Evolutionary conservation across 768 basidiomycete species (phyloP).

Genomic region (Roridomyces roridus): DNA sequence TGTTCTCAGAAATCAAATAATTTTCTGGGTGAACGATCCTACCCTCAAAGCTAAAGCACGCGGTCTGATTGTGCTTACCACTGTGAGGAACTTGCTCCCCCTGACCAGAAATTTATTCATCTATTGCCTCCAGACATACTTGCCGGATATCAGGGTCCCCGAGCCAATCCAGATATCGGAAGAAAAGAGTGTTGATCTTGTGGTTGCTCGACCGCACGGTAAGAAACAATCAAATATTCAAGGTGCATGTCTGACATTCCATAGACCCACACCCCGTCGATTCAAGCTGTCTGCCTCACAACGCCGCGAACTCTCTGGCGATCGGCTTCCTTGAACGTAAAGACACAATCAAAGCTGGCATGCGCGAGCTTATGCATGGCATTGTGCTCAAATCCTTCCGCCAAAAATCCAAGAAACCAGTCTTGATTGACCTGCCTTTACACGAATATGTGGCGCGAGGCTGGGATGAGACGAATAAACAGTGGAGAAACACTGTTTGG

Average conservation of each 20-base stretch:
- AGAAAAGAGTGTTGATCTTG: not conserved
- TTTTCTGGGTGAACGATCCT: constrained; percentile 9
- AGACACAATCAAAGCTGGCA: not conserved
- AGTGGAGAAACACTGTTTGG: constrained; percentile 8
- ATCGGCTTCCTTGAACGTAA: not conserved
- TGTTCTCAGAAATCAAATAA: constrained; percentile 7
- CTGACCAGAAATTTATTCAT: too few species aligned
- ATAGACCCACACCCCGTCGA: not conserved
- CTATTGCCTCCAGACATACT: constrained; percentile 8
- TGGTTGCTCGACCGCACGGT: not conserved
- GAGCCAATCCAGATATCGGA: not conserved
- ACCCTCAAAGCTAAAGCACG: constrained; percentile 5
- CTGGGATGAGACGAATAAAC: constrained; percentile 7
- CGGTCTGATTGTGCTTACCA: constrained; percentile 6
- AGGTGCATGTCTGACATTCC: not conserved
- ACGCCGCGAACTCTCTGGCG: constrained; percentile 3
- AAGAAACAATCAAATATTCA: not conserved
- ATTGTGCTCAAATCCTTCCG: not conserved
- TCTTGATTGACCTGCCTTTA: constrained; percentile 2
- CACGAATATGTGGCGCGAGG: constrained; percentile 9
- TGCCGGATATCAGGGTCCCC: constrained; percentile 3
- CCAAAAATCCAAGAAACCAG: not conserved
- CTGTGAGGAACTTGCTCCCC: not conserved
- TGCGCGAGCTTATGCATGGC: not conserved
- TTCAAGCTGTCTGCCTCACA: not conserved